Conservation (phyloP, 352 stramenopile genomes). For the Pythium dissotocum region DNA sequence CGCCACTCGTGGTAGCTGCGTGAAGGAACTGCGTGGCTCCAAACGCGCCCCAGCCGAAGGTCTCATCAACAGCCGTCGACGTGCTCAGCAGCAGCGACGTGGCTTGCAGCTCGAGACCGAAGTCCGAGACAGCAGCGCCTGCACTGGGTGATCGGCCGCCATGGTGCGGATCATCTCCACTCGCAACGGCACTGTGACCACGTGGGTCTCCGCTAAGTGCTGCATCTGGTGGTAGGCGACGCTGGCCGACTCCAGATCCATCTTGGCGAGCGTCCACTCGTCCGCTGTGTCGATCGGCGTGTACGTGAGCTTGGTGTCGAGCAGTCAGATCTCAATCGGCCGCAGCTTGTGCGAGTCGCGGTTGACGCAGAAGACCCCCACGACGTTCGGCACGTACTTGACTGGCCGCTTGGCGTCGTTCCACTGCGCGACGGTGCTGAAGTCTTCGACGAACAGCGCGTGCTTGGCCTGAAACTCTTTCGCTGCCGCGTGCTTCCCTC, state of each 20-base stretch:
- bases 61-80: slow-evolving; percentile 32
- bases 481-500: not conserved
- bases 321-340: slow-evolving; percentile 24
- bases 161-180: slow-evolving; percentile 45
- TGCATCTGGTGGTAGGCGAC: slow-evolving; percentile 19
- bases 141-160: slow-evolving; percentile 31
- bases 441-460: slow-evolving; percentile 18
- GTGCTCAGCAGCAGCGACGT: slow-evolving; percentile 4
- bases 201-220: slow-evolving; percentile 26
- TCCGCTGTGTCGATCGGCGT: slow-evolving; percentile 12
- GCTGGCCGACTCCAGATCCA: slow-evolving; percentile 17
- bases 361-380: slow-evolving; percentile 2
- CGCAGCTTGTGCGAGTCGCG: slow-evolving; percentile 14
- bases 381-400: slow-evolving; percentile 22
- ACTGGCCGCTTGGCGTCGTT: slow-evolving; percentile 7
- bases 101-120: slow-evolving; percentile 19
- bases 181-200: slow-evolving; percentile 36
- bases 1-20: slow-evolving; percentile 23
- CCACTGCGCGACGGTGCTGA: slow-evolving; percentile 5
- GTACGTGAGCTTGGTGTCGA: slow-evolving; percentile 23
- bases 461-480: not conserved
- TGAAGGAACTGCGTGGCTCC: slow-evolving; percentile 34
- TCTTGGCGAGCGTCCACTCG: slow-evolving; percentile 32
- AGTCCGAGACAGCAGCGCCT: slow-evolving; percentile 31
- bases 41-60: slow-evolving; percentile 37